Evolutionary conservation across 352 stramenopile genomes (phyloP), one percentile per base, ranked within the genome.

Genomic region (Phytophthora litchii): DNA sequence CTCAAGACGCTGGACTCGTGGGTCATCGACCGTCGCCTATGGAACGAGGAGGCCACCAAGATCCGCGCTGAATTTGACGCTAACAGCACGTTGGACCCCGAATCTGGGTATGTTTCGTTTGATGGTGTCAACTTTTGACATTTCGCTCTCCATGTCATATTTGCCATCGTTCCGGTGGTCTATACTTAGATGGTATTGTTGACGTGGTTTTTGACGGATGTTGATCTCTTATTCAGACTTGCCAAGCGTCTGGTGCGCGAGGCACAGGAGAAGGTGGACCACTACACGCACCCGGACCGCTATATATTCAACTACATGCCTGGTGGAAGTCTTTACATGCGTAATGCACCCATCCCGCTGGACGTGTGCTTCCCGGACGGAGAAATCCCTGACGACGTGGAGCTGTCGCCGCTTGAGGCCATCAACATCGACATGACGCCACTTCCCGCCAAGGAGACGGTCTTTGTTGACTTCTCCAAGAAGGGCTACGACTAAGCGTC

Each of bases 281-380:
- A 96, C 55, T 96, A 96, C 76, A 97, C 88, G 60, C 97, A 99
- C 74, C 97, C 97, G 34, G 97, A 99, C 81, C 90, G 83, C 44
- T 99, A 99, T 77, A 93, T 98, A 50, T 91, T 96, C 61, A 93
- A 97, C 61, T 98, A 97, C 85, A 99, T 99, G 97, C 97, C 97
- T 8, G 97, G 97, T 40, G 97, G 97, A 51, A 95, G 92, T 60
- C 94, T 97, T 50, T 99, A 99, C 77, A 99, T 99, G 97, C 89
- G 97, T 51, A 99, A 99, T 76, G 91, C 97, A 32, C 95, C 97
- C 23, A 92, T 97, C 47, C 96, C 97, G 35, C 85, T 99, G 25
- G 87, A 98, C 62, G 86, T 95, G 47, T 95, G 86, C 76, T 99
- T 92, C 70, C 85, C 89, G 25, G 83, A 96, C 61, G 86, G 86